phyloP scores from a whole-genome alignment of 129 eudicot genomes.

The Silybum marianum region DNA sequence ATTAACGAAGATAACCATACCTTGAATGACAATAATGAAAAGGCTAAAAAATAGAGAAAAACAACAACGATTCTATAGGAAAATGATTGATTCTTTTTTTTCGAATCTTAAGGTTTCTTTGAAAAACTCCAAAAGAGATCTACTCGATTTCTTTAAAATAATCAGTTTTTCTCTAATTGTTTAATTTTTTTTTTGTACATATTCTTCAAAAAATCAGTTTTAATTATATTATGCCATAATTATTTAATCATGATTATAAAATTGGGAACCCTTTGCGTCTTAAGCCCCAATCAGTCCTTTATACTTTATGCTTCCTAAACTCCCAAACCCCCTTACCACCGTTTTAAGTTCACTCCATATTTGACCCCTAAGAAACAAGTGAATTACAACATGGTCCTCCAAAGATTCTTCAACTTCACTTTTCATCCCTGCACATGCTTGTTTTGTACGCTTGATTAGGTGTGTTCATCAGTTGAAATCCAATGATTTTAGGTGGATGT shows the following conservation, averaged over 20 bases:
- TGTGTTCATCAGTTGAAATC: too few relatives aligned
- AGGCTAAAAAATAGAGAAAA: too few relatives aligned
- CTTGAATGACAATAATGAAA: too few relatives aligned
- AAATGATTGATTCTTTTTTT: neutral
- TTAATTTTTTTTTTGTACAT: neutral
- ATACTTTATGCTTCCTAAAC: neutral
- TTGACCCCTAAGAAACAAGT: neutral
- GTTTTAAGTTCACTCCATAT: conserved; percentile 1
- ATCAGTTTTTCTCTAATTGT: neutral
- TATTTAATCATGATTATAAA: neutral
- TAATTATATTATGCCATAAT: neutral
- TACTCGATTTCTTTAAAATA: neutral
- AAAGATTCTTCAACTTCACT: neutral
- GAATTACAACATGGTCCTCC: conserved; percentile 18
- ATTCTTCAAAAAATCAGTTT: neutral
- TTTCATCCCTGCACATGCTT: neutral
- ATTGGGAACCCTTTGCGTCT: neutral
- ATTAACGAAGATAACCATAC: neutral
- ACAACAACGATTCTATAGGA: neutral
- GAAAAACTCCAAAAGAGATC: neutral
- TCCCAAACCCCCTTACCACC: neutral
- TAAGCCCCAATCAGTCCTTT: neutral
- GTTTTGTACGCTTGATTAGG: neutral
- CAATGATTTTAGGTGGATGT: too few relatives aligned
- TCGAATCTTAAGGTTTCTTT: neutral